These are phyloP conservation scores for Silene noctiflora DNA, from an alignment of 179 eudicot species.

Conservation along the genomic window DNA sequence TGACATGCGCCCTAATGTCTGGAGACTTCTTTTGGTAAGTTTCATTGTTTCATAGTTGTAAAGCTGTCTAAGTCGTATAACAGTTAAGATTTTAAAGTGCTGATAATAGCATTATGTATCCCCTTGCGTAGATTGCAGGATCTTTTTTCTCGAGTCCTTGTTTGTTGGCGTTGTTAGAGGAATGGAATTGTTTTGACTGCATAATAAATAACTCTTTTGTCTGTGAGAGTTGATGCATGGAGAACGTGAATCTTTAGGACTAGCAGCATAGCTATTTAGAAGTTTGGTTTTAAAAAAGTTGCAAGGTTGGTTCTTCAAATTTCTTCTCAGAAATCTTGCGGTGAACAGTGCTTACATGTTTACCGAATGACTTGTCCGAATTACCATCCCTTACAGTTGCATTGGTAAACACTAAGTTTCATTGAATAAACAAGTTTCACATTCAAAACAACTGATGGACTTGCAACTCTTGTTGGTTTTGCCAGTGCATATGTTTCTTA, in stretches of 20 bases:
- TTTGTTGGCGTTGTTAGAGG: neutral
- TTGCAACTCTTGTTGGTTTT: too few relatives aligned
- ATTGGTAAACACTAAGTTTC: too few relatives aligned
- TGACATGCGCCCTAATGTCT: constrained; percentile 79
- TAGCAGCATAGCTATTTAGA: too few relatives aligned
- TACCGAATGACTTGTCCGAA: too few relatives aligned
- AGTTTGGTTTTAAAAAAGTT: too few relatives aligned
- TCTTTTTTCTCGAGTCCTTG: neutral
- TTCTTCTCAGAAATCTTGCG: too few relatives aligned
- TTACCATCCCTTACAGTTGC: too few relatives aligned
- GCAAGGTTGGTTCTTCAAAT: too few relatives aligned
- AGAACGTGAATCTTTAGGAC: neutral
- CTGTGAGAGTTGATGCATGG: neutral
- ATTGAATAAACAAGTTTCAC: too few relatives aligned
- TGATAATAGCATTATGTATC: too few relatives aligned
- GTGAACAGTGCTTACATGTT: too few relatives aligned
- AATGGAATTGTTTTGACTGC: neutral
- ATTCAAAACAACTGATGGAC: too few relatives aligned
- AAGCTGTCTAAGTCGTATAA: neutral
- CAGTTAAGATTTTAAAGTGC: neutral
- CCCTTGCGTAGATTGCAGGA: neutral
- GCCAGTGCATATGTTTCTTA: constrained; percentile 14
- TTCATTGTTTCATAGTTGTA: constrained; percentile 18
- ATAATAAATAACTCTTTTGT: neutral
- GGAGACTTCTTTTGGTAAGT: constrained; percentile 96